These are phyloP conservation scores for Solanum hybrid DNA, from an alignment of 305 asterid genomes.

Conservation along the genomic window DNA sequence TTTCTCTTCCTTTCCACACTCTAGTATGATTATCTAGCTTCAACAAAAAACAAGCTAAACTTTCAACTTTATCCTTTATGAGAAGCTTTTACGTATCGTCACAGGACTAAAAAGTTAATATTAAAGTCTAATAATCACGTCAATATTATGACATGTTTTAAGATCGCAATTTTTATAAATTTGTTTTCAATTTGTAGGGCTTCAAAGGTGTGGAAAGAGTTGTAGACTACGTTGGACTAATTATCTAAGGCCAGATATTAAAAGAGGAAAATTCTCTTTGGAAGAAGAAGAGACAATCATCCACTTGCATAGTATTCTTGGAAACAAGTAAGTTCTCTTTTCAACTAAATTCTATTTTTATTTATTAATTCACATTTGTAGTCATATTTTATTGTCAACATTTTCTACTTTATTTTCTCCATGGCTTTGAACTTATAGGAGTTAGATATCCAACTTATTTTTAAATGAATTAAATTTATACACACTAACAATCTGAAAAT, in stretches of 20 bases:
- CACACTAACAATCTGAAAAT: too few relatives aligned
- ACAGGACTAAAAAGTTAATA: neutral
- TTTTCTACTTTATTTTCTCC: neutral
- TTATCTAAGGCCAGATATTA: constrained; percentile 78
- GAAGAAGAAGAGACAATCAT: constrained; percentile 84
- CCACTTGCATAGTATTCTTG: constrained; percentile 71
- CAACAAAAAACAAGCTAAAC: too few relatives aligned
- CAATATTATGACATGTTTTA: neutral
- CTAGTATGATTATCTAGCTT: too few relatives aligned
- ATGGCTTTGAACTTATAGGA: neutral
- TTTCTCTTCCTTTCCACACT: neutral
- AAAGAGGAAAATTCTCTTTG: constrained; percentile 65
- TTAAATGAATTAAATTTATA: too few relatives aligned
- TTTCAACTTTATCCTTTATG: too few relatives aligned
- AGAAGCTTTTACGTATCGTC: too few relatives aligned
- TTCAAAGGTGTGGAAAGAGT: constrained; percentile 88
- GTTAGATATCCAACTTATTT: neutral
- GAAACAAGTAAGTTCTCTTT: constrained; percentile 53
- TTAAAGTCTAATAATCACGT: too few relatives aligned
- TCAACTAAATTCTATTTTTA: neutral
- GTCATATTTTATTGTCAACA: neutral
- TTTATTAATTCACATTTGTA: neutral
- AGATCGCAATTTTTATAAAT: neutral
- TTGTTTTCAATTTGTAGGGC: constrained; percentile 23
- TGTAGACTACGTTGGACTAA: constrained; percentile 89